Evolutionary conservation across 176 grass and related monocot species (phyloP).

Genomic region (Zoysia pacifica): DNA sequence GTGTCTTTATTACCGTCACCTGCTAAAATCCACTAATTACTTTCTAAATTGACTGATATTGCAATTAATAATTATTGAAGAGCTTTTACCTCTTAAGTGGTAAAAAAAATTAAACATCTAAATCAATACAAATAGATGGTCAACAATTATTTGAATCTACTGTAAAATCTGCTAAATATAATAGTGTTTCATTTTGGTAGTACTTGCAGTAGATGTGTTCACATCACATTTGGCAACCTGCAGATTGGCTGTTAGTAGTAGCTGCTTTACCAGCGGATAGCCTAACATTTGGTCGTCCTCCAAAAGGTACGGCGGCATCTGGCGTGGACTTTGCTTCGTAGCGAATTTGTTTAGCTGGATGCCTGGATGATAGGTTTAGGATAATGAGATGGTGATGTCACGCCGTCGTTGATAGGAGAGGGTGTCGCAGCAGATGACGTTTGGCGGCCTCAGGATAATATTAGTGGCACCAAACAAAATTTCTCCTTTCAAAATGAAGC

Average conservation of each 20-base stretch:
- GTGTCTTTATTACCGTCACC: no score
- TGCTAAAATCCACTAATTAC: no score
- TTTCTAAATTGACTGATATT: no score
- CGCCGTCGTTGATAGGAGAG: background rate
- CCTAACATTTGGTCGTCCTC: constrained; percentile 35
- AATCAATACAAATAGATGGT: no score
- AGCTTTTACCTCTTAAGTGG: no score
- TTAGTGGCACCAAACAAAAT: background rate
- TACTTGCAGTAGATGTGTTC: background rate
- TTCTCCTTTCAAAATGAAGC: background rate
- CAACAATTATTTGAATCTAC: no score
- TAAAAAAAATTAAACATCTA: no score
- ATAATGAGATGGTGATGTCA: background rate
- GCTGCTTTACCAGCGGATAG: background rate
- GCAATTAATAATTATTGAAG: no score
- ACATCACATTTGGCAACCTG: constrained; percentile 32
- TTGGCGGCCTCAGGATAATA: constrained; percentile 13
- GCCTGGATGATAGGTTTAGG: no score
- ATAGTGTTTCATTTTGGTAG: no score
- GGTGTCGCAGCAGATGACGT: background rate
- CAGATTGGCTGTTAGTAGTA: background rate
- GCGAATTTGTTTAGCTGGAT: constrained; percentile 10
- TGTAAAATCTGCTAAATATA: no score
- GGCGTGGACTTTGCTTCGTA: constrained; percentile 18
- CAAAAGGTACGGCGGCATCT: background rate